Base-by-base conservation (phyloP, 495 filamentous ascomycete genomes). In the Delitschia confertaspora region DNA sequence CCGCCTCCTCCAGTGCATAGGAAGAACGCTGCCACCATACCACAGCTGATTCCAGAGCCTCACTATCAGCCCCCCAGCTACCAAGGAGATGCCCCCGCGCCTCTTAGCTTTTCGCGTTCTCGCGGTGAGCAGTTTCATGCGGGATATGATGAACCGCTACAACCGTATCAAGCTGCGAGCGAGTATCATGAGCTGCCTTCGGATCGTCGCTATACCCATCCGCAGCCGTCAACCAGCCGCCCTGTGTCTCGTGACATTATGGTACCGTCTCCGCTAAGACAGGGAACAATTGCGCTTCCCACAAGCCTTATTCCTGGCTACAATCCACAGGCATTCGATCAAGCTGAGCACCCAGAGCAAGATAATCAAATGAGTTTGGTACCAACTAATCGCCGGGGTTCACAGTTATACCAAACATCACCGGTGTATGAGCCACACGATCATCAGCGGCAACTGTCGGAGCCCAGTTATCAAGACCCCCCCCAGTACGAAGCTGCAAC, bases 1-100 rank as follows among this genome's bases (percentile, higher is more conserved):
- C 64, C 64, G 14, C 63, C 64, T 25, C 62, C 63, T 8, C 64
- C 64, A 4, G 51, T 56, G 19, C 64, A 67, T 33, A 49, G 63
- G 27, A 65, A 53, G 39, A 60, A 57, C 33, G 58, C 61, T 8
- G 41, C 60, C 2, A 41, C 51, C 14, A 38, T 57, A 30, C 19
- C 49, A 0, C 58, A 53, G 18, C 54, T 47, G 29, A 40, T 45
- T 8, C 24, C 40, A 7, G 31, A 51, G 18, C 42, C 48, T 35
- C 47, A n/a, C n/a, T n/a, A n/a, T n/a, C n/a, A n/a, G n/a, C n/a
- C 52, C 13, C 53, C 56, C 13, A 44, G 40, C 32, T 52, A 58
- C 26, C 24, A 44, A 9, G 31, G 30, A 8, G 48, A 56, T 25
- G 41, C 45, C 7, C 52, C 53, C n/a, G 43, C 56, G 7, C 56